Conservation (phyloP, 2,329 filamentous ascomycete genomes). For the Fusarium nisikadoi region DNA sequence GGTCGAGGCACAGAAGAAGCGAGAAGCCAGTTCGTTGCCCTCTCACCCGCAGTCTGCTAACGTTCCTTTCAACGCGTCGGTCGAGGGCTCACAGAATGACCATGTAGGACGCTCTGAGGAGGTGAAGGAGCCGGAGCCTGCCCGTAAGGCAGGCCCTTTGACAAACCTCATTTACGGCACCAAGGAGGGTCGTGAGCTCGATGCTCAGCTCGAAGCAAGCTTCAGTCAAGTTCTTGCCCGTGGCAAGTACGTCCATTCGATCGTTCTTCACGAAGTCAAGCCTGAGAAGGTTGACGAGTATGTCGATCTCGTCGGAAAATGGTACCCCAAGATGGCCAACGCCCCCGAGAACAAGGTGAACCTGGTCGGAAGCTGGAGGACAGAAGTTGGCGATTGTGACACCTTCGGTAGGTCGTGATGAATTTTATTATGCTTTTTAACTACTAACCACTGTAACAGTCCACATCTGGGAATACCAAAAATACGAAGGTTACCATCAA, state of each 20-base stretch:
- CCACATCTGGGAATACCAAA: constrained; percentile 99
- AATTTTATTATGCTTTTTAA: background rate
- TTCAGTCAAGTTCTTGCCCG: constrained; percentile 95
- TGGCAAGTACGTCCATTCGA: constrained; percentile 98
- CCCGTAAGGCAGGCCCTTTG: constrained; percentile 77
- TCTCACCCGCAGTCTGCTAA: constrained; percentile 55
- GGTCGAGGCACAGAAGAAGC: constrained; percentile 79
- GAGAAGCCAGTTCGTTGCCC: constrained; percentile 81
- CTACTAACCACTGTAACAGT: constrained; percentile 65
- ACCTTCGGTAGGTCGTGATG: constrained; percentile 79
- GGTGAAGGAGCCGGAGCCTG: constrained; percentile 63
- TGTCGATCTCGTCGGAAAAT: constrained; percentile 84
- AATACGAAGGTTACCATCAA: constrained; percentile 94
- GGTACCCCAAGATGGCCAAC: constrained; percentile 91
- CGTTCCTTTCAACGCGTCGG: constrained; percentile 56
- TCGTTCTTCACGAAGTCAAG: constrained; percentile 95
- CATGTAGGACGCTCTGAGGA: constrained; percentile 61
- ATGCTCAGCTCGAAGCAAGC: constrained; percentile 94
- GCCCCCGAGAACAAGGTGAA: constrained; percentile 92
- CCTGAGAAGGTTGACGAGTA: constrained; percentile 97
- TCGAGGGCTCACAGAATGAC: constrained; percentile 51
- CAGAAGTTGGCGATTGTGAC: constrained; percentile 96
- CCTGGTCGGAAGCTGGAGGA: constrained; percentile 97
- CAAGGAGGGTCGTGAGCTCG: constrained; percentile 91
- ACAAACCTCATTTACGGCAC: constrained; percentile 96